Base-by-base conservation (phyloP, 768 basidiomycete genomes). In the Ramaria rubella region DNA sequence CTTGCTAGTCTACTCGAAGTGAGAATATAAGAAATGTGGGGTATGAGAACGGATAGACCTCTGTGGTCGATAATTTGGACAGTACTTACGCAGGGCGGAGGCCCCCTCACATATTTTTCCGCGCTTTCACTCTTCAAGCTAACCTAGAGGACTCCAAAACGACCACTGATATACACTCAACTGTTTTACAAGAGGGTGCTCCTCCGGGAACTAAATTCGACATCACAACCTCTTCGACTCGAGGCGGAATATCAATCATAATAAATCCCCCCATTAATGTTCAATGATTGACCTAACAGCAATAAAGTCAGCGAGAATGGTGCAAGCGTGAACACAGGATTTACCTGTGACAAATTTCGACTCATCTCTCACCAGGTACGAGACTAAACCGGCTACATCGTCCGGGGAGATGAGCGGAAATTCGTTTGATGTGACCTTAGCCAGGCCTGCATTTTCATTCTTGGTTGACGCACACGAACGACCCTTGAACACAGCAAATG, bases 321-420 rank as follows among this genome's bases (percentile, higher is more conserved):
- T 43, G 15, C 9, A 11, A 1, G 2, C n/a, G 15, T 31, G 1
- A 33, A 23, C n/a, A 15, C 2, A 52, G n/a, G 49, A 3, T 53
- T 60, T 31, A 60, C 59, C 59, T 5, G 59, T 59, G 29, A 60
- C 49, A 43, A 52, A 53, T 46, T 52, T 42, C 8, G 59, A 44
- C 9, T 46, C 57, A 26, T 58, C 33, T n/a, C 26, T 43, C 3
- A 53, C 59, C 5, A 60, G 50, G 58, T 30, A 59, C 6, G 59
- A 58, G 8, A 60, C 59, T 15, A 60, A 42, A 17, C 40, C 57
- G 11, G 59, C 58, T 8, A 60, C 49, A 42, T 60, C 58, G 14
- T 48, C 46, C 11, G 57, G 33, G 11, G 36, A n/a, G n/a, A 38
- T 38, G 36, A 38, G 36, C n/a, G 36, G 36, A 38, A 38, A 38